Evolutionary conservation across 768 basidiomycete genomes (phyloP).

Genomic region (Tulasnella sp.): DNA sequence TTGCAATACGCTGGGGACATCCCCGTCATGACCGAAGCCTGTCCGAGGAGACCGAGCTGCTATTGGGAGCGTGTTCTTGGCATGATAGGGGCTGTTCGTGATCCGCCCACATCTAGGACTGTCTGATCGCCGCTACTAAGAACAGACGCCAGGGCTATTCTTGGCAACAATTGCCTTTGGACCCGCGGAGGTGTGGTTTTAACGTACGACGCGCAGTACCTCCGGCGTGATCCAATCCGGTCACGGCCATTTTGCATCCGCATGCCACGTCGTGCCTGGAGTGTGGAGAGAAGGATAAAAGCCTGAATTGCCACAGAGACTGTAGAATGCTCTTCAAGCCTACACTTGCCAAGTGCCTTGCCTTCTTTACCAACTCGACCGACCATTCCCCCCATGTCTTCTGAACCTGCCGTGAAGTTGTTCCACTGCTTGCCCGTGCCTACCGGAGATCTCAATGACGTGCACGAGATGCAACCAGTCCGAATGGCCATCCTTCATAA

Average conservation of each 20-base stretch:
- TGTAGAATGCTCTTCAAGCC: background rate
- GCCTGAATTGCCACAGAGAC: background rate
- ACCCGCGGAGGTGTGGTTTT: background rate
- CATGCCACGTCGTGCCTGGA: background rate
- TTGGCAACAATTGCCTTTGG: background rate
- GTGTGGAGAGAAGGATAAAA: background rate
- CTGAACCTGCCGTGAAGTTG: background rate
- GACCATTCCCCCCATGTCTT: background rate
- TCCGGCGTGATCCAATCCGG: background rate
- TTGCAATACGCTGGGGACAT: background rate
- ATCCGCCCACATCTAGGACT: background rate
- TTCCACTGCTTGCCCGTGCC: slow-evolving; percentile 18
- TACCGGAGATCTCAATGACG: background rate
- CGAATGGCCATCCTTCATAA: slow-evolving; percentile 23
- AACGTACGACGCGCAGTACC: background rate
- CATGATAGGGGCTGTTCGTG: background rate
- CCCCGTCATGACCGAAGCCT: too few relatives aligned
- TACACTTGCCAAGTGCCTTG: background rate
- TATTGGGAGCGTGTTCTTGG: background rate
- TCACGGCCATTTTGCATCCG: background rate
- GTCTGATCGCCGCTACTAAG: background rate
- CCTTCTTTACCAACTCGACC: background rate
- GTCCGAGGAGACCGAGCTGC: background rate
- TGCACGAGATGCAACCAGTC: slow-evolving; percentile 14
- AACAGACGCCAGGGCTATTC: background rate